These are phyloP conservation scores for Lichenothelia convexa DNA, from an alignment of 495 filamentous ascomycete species.

Conservation along the genomic window DNA sequence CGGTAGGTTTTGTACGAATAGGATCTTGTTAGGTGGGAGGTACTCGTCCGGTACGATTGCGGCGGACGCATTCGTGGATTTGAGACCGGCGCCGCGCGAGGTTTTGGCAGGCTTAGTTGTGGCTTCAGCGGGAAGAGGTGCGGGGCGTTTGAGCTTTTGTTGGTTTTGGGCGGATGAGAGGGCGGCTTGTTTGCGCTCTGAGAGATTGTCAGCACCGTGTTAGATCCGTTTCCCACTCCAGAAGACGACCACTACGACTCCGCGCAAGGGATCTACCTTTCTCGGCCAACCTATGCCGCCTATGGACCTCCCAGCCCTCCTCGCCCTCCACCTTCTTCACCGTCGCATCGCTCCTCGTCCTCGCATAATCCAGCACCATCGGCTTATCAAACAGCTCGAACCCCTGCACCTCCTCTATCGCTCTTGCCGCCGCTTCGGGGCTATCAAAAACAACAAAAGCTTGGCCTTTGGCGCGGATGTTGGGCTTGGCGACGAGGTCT, in stretches of 20 bases:
- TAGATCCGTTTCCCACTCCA: background rate
- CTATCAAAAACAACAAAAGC: constrained; percentile 90
- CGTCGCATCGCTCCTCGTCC: constrained; percentile 73
- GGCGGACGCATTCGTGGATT: constrained; percentile 49
- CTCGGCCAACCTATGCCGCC: constrained; percentile 68
- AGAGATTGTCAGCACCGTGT: too few relatives aligned
- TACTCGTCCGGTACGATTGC: constrained; percentile 90
- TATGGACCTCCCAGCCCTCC: constrained; percentile 77
- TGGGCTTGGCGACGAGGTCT: constrained; percentile 83
- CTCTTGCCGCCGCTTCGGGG: constrained; percentile 52
- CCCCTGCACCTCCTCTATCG: constrained; percentile 78
- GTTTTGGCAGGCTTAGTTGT: constrained; percentile 51
- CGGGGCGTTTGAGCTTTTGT: constrained; percentile 63
- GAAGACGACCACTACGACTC: too few relatives aligned
- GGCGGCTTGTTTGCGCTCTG: constrained; percentile 88
- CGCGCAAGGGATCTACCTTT: constrained; percentile 40
- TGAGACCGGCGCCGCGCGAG: constrained; percentile 61
- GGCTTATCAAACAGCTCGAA: constrained; percentile 91
- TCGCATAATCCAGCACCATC: constrained; percentile 74
- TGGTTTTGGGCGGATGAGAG: constrained; percentile 63
- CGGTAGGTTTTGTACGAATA: constrained; percentile 89
- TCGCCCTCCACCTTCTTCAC: constrained; percentile 52
- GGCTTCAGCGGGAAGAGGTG: constrained; percentile 31
- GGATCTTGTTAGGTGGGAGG: constrained; percentile 87
- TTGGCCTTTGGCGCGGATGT: constrained; percentile 84